Conservation (phyloP, 2,329 filamentous ascomycete species). For the Calcarisporium arbuscula region DNA sequence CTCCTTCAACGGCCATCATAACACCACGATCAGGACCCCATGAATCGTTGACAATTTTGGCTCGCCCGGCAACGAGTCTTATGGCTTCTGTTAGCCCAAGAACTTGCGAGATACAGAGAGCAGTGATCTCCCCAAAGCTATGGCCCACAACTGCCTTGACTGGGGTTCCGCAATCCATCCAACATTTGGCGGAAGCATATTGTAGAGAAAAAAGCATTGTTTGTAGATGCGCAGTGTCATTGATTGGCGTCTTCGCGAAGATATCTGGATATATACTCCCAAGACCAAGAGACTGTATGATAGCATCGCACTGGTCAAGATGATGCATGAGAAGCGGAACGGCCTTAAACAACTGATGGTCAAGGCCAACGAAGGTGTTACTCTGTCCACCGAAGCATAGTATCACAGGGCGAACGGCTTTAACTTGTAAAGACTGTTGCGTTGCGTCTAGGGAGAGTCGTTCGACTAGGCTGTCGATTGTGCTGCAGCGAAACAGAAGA, state of each 20-base stretch:
- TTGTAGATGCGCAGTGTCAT: conserved; percentile 27
- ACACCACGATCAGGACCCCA: conserved; percentile 30
- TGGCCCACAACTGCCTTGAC: conserved; percentile 25
- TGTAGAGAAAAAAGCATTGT: conserved; percentile 32
- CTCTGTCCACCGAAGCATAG: conserved; percentile 27
- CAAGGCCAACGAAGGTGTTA: conserved; percentile 21
- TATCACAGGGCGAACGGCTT: conserved; percentile 20
- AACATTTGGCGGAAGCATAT: conserved; percentile 26
- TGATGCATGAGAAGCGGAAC: conserved; percentile 14
- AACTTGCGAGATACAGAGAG: conserved; percentile 27
- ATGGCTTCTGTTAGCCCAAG: conserved; percentile 25
- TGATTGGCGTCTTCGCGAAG: conserved; percentile 19
- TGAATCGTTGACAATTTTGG: conserved; percentile 19
- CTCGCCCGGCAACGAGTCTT: conserved; percentile 20
- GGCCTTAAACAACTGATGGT: conserved; percentile 21
- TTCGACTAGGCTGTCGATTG: conserved; percentile 13
- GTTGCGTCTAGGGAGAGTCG: conserved; percentile 14
- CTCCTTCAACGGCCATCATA: conserved; percentile 33
- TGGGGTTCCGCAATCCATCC: conserved; percentile 28
- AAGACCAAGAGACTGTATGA: conserved; percentile 10
- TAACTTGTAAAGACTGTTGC: too few species aligned
- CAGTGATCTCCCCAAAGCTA: conserved; percentile 35
- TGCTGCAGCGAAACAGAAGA: conserved; percentile 17
- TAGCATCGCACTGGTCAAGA: conserved; percentile 7
- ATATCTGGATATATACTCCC: conserved; percentile 24